Evolutionary conservation across 768 basidiomycete species (phyloP), one percentile per base, ranked within the genome.

Genomic region (Dioszegia aurantiaca): DNA sequence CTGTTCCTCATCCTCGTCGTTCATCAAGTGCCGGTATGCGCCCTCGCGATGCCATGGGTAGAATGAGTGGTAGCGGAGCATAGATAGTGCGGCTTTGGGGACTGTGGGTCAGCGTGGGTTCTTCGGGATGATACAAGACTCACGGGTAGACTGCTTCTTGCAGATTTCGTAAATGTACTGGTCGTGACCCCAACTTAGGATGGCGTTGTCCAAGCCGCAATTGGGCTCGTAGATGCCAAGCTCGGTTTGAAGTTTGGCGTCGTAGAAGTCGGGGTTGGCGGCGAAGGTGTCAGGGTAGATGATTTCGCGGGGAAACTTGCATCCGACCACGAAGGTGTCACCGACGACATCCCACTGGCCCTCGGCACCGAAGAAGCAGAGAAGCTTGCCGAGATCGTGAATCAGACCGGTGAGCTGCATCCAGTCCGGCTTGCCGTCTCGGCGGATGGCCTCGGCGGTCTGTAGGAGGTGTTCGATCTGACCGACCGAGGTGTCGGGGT

Each of bases 271-370:
- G 11, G 77, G 77, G 67, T 77, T 77, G 39, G 49, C 63, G 33
- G 63, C 62, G 59, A 76, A 77, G 4, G 73, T 73, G 16, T 75
- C 70, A 5, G 74, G 69, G 63, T 76, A 77, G 48, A 76, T 71
- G 56, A 74, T 74, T 53, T 70, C 64, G 62, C 90, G 87, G 5
- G 88, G 87, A 78, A 87, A 90, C 60, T 84, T 83, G 78, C 89
- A 91, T 6, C 90, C 90, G 39, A 91, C 88, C 60, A 90, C 84
- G 66, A 85, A 87, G 0, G 86, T 87, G 64, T 87, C 86, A 48
- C 90, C 91, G 26, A 94, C 91, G 47, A 93, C 90, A 62, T 91
- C 90, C 91, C 91, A 94, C 78, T 93, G 90, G 5, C 90, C 90
- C 69, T 81, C 65, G 9, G 69, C 61, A 24, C 60, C 66, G 45